phyloP scores from a whole-genome alignment of 176 grass and related monocot species.

The Typha latifolia region DNA sequence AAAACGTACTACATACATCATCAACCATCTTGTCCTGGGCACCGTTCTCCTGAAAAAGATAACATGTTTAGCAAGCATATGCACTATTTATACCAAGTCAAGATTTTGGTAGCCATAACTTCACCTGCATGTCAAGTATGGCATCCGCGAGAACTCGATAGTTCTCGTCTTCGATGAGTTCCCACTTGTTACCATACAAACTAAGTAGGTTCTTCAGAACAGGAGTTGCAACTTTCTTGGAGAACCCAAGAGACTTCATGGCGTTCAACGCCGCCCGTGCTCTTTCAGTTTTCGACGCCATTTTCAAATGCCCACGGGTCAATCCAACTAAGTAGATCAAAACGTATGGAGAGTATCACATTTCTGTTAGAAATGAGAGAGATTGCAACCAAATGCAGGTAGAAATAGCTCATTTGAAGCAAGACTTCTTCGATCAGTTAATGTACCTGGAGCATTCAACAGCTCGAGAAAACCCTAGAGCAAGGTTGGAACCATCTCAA shows the following conservation, averaged over 20 bases:
- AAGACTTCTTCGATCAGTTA: no score
- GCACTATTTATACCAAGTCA: no score
- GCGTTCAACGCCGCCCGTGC: conserved; percentile 20
- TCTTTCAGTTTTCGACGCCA: conserved; percentile 20
- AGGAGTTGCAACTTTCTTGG: conserved; percentile 7
- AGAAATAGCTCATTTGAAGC: no score
- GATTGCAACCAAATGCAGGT: no score
- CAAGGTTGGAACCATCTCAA: background rate
- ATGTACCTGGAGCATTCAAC: no score
- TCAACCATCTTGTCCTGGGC: no score
- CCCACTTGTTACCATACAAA: conserved; percentile 46
- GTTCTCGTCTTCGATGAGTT: conserved; percentile 55
- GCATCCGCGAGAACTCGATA: conserved; percentile 50
- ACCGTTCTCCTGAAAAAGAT: no score
- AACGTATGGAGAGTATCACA: no score
- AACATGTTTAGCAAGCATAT: no score
- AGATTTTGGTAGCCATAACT: background rate
- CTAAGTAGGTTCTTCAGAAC: conserved; percentile 47
- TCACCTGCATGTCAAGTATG: conserved; percentile 25
- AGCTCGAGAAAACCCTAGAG: no score
- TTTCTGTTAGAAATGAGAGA: no score
- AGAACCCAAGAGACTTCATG: conserved; percentile 50
- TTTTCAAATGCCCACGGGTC: background rate
- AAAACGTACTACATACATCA: background rate
- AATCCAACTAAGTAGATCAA: no score